Percentiles rank a stretch among this genome's conserved stretches.
phyloP scores from a whole-genome alignment of 2,329 filamentous ascomycete species.

The Dryadomyces sulphureus region DNA sequence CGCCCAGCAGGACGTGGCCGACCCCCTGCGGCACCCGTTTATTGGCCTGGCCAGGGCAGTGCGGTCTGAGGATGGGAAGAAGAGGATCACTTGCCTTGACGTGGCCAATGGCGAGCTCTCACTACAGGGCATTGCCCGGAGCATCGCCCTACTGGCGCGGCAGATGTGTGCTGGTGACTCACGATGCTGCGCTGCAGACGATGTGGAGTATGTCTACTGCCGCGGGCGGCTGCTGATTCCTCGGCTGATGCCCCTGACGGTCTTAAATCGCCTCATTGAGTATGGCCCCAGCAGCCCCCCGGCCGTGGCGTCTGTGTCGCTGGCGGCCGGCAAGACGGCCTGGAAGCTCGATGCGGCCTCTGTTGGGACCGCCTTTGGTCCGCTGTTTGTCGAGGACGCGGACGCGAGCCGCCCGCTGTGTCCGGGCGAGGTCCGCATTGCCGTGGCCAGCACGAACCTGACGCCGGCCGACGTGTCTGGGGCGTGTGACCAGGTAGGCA shows the following conservation, averaged over 20 bases:
- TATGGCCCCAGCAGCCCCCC: background rate
- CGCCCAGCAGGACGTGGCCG: slow-evolving; percentile 20
- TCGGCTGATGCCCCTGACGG: slow-evolving; percentile 23
- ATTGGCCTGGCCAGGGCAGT: slow-evolving; percentile 32
- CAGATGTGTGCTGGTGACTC: slow-evolving; percentile 5
- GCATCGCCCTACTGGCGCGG: slow-evolving; percentile 1
- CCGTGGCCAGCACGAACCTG: slow-evolving; percentile 21
- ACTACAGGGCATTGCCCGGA: background rate
- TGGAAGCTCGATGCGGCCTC: slow-evolving; percentile 10
- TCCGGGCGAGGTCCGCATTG: slow-evolving; percentile 24
- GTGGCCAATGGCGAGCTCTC: slow-evolving; percentile 10
- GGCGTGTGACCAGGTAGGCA: slow-evolving; percentile 9
- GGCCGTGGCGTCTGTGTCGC: background rate
- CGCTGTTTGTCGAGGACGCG: slow-evolving; percentile 11
- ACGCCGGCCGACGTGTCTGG: slow-evolving; percentile 22
- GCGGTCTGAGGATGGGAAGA: slow-evolving; percentile 32
- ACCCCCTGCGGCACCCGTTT: slow-evolving; percentile 24
- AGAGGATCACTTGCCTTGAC: slow-evolving; percentile 28
- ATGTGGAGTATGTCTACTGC: slow-evolving; percentile 21
- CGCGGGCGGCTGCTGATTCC: slow-evolving; percentile 19
- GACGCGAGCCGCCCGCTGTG: slow-evolving; percentile 10
- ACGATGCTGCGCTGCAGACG: background rate
- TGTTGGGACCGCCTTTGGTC: slow-evolving; percentile 5
- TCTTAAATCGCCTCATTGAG: slow-evolving; percentile 31
- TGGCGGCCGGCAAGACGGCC: background rate